phyloP scores from a whole-genome alignment of 2,329 filamentous ascomycete species.

The Clarireedia paspali region DNA sequence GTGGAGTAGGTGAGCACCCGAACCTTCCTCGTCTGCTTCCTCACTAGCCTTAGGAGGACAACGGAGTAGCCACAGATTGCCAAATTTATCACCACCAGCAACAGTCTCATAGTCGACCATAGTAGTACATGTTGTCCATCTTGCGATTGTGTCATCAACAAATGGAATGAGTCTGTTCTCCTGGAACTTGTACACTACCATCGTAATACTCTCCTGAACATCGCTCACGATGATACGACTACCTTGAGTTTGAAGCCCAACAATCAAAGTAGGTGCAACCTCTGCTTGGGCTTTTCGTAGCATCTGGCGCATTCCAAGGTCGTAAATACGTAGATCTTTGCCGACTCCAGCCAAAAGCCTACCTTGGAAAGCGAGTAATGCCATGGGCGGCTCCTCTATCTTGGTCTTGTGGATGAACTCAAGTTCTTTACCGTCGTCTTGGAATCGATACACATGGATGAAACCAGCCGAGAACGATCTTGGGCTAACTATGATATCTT shows the following conservation, averaged over 20 bases:
- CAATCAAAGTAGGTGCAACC: slow-evolving; percentile 74
- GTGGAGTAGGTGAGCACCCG: slow-evolving; percentile 84
- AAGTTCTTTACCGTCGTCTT: slow-evolving; percentile 76
- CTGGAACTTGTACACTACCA: slow-evolving; percentile 86
- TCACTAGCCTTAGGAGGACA: slow-evolving; percentile 80
- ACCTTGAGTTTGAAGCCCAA: slow-evolving; percentile 81
- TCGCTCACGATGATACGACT: slow-evolving; percentile 89
- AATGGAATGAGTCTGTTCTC: slow-evolving; percentile 92
- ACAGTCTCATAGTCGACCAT: slow-evolving; percentile 98
- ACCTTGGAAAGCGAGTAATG: slow-evolving; percentile 90
- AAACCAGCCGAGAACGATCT: slow-evolving; percentile 70
- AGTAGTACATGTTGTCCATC: slow-evolving; percentile 83
- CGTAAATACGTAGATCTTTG: slow-evolving; percentile 76
- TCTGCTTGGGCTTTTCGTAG: slow-evolving; percentile 84
- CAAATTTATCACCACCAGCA: slow-evolving; percentile 94
- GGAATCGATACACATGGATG: slow-evolving; percentile 87
- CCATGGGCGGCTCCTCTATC: slow-evolving; percentile 79
- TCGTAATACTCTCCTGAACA: slow-evolving; percentile 84
- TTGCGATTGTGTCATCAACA: slow-evolving; percentile 77
- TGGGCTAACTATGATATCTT: slow-evolving; percentile 76
- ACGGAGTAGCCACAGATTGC: slow-evolving; percentile 88
- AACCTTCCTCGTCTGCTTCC: slow-evolving; percentile 86
- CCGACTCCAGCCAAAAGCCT: slow-evolving; percentile 81
- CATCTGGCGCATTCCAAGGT: slow-evolving; percentile 86
- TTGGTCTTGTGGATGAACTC: slow-evolving; percentile 97